These are phyloP conservation scores for Aureobasidium vineae DNA, from an alignment of 2,329 filamentous ascomycete species.

Conservation along the genomic window DNA sequence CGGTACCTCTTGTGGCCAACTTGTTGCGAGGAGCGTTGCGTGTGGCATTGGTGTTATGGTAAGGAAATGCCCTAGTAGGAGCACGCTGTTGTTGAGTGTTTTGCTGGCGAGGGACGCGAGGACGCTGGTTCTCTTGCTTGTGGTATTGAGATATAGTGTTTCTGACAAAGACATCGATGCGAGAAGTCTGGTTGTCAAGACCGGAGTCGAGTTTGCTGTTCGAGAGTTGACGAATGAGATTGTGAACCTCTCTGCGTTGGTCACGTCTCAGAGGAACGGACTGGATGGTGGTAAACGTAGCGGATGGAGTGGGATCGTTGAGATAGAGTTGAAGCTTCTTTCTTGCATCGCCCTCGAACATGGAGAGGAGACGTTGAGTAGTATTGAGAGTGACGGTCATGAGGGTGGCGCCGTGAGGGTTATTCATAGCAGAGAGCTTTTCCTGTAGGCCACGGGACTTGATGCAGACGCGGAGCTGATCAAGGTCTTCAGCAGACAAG, in stretches of 20 bases:
- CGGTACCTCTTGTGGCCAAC: not conserved
- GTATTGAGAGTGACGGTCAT: not conserved
- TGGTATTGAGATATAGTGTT: not conserved
- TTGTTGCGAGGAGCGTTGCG: not conserved
- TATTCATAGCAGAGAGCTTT: not conserved
- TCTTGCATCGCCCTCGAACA: slow-evolving; percentile 6
- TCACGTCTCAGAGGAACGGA: not conserved
- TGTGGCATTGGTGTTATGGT: not conserved
- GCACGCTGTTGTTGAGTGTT: not conserved
- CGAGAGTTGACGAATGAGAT: slow-evolving; percentile 2
- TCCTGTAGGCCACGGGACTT: not conserved
- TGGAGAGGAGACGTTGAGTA: not conserved
- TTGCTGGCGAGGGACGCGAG: not conserved
- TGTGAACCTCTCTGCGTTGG: slow-evolving; percentile 6
- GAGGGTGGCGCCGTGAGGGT: not conserved
- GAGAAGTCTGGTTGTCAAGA: slow-evolving; percentile 2
- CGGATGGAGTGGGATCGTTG: not conserved
- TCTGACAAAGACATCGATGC: slow-evolving; percentile 9
- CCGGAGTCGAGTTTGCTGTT: slow-evolving; percentile 4
- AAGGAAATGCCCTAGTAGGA: not conserved
- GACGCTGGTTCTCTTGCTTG: not conserved
- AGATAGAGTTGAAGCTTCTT: not conserved
- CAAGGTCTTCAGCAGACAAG: not conserved
- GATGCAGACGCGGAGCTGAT: slow-evolving; percentile 1
- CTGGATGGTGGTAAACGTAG: not conserved